Base-by-base conservation (phyloP, 768 basidiomycete species). In the Kwoniella botswanensis region DNA sequence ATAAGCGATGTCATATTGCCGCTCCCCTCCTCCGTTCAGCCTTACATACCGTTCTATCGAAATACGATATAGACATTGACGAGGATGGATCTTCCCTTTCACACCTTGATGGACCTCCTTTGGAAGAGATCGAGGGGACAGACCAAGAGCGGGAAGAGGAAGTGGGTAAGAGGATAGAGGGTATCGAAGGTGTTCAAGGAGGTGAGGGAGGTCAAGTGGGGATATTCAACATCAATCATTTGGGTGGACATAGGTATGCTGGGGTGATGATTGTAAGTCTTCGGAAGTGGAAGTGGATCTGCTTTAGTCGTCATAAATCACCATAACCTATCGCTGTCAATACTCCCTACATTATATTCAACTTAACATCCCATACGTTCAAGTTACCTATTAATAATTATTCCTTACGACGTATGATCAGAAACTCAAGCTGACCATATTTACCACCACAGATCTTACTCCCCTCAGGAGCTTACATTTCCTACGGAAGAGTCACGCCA, bases 401-500 rank as follows among this genome's bases (percentile, higher is more conserved):
- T 56, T 2, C 6, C 54, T 56, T 24, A 26, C 57, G 57, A 15
- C 12, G 26, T 7, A 35, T 35, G 35, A 7, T 35, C 35, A 35
- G 35, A 35, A 35, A 35, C 35, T 7, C 35, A 35, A 35, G 6
- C 35, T 35, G 35, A 35, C 35, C 35, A 35, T 9, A 35, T 35
- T 35, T 7, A 5, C 35, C 35, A 35, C 35, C 35, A 11, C 76
- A 94, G 92, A 92, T 98, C 79, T 90, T 93, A 83, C 92, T 90
- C 57, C 94, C 94, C 0, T 88, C 89, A 67, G 94, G 94, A 22
- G 88, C 92, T 24, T 89, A 90, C 50, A 87, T 98, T 35, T 98
- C 94, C 90, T 98, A 98, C 77, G 96, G 96, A 22, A 90, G 96
- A 26, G 94, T 97, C 6, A 91, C 91, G 26, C 90, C 95, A 9